Base-by-base conservation (phyloP, 1,284 basidiomycete species). In the Sporisorium graminicola region DNA sequence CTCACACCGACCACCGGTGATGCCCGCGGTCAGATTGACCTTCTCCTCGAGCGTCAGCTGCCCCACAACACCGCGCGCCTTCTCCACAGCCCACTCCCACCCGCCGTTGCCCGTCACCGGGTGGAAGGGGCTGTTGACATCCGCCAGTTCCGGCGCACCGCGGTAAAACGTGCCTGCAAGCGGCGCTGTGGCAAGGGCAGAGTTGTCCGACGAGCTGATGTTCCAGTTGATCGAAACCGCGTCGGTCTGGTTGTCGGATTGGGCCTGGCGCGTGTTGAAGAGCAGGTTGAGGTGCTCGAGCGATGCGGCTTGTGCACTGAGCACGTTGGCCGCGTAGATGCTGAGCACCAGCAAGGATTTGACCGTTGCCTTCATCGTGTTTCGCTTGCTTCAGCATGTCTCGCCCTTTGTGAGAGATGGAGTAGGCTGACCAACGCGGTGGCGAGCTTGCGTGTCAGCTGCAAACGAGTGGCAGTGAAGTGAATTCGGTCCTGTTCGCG, bases 31-130 rank as follows among this genome's bases (percentile, higher is more conserved):
- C 12, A 76, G 60, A 53, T 76, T 76, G 64, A 68, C 74, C 62
- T 76, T 76, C 49, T 76, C 74, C 13, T 65, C 74, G 50, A 77
- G 58, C n/a, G 65, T 77, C 16, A 77, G 46, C 53, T 77, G 69
- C 8, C 27, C 50, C 2, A 77, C 69, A 10, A 75, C 58, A 35
- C 52, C 43, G 16, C 62, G 52, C 37, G 73, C 73, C 55, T 75
- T 65, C 14, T 71, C 61, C 22, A 65, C 56, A 18, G 59, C 60
- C 64, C 60, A 67, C 42, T 73, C 70, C 77, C 70, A 73, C 10
- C 65, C 71, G 24, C 74, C 66, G 42, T 67, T 73, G 16, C 70
- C 70, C 8, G 60, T 73, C 46, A 73, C 61, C 0, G 62, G 57
- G 52, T 71, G 59, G 40, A 72, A 66, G 8, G 69, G 69, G 50